These are phyloP conservation scores for Anastatica hierochuntica DNA, from an alignment of 345 rosid genomes.

Conservation along the genomic window DNA sequence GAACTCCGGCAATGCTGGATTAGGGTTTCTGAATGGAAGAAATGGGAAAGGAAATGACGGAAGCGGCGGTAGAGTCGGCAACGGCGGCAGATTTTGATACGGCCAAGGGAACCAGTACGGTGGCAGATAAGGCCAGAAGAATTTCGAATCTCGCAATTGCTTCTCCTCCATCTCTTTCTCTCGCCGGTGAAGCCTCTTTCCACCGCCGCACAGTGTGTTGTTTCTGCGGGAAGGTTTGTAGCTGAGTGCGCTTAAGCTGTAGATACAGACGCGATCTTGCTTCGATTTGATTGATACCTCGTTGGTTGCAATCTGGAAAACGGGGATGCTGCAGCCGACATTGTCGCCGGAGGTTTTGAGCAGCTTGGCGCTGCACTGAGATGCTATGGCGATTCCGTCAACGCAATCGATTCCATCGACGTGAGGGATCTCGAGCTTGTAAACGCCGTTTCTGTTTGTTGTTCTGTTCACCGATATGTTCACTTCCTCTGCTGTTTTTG, in stretches of 20 bases:
- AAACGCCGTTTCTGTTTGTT: slow-evolving; percentile 54
- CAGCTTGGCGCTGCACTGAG: slow-evolving; percentile 58
- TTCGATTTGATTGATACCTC: slow-evolving; percentile 68
- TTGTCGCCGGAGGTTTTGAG: slow-evolving; percentile 31
- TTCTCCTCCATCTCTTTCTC: slow-evolving; percentile 19
- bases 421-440: slow-evolving; percentile 57
- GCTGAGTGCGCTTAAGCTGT: slow-evolving; percentile 65
- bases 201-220: slow-evolving; percentile 31
- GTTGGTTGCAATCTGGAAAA: slow-evolving; percentile 38
- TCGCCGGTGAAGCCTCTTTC: slow-evolving; percentile 17
- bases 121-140: slow-evolving; percentile 46
- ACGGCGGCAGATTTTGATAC: slow-evolving; percentile 20
- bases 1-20: slow-evolving; percentile 43
- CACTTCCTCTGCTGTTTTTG: slow-evolving; percentile 57
- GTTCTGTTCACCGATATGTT: slow-evolving; percentile 67
- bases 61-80: slow-evolving; percentile 32
- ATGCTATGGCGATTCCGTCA: slow-evolving; percentile 49
- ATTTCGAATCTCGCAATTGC: slow-evolving; percentile 42
- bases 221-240: slow-evolving; percentile 54
- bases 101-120: slow-evolving; percentile 55
- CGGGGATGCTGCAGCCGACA: slow-evolving; percentile 43
- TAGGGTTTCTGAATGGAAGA: slow-evolving; percentile 28
- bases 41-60: slow-evolving; percentile 32
- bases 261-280: slow-evolving; percentile 69
- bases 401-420: slow-evolving; percentile 77